A percentile compares a stretch with the other conserved stretches of the same genome.
Evolutionary conservation across 495 filamentous ascomycete genomes (phyloP).

Genomic region (Lasiosphaeria ovina): DNA sequence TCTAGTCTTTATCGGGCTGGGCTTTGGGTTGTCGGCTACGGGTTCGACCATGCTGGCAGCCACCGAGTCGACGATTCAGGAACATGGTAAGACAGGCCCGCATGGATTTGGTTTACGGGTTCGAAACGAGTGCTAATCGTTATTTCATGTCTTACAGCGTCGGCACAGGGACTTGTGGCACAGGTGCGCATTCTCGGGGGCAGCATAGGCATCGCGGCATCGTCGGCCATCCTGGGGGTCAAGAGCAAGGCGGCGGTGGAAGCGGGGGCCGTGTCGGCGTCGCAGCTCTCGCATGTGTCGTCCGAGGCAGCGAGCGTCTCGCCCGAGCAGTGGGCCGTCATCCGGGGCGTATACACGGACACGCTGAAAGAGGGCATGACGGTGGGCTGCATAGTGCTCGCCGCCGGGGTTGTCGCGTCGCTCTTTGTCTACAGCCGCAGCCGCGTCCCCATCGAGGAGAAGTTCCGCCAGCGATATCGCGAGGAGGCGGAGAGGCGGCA

Average conservation of each 20-base stretch:
- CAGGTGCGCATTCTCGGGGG: conserved; percentile 53
- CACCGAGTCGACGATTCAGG: conserved; percentile 32
- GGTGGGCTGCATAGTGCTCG: conserved; percentile 34
- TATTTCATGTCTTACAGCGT: conserved; percentile 26
- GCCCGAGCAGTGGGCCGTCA: conserved; percentile 14
- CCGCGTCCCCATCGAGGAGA: conserved; percentile 24
- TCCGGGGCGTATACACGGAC: conserved; percentile 34
- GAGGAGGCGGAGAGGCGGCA: conserved; percentile 15
- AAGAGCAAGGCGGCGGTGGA: conserved; percentile 21
- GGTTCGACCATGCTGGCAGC: conserved; percentile 36
- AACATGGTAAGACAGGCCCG: conserved; percentile 34
- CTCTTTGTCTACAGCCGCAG: conserved; percentile 31
- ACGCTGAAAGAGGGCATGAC: conserved; percentile 43
- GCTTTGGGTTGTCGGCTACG: conserved; percentile 43
- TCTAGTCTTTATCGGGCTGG: conserved; percentile 44
- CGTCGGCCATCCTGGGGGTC: conserved; percentile 43
- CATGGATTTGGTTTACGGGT: conserved; percentile 1
- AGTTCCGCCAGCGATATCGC: conserved; percentile 20
- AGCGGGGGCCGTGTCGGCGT: conserved; percentile 15
- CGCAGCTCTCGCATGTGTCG: conserved; percentile 26
- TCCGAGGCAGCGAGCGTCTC: conserved; percentile 6
- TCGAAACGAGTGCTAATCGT: not conserved
- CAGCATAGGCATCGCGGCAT: conserved; percentile 51
- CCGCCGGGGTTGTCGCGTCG: conserved; percentile 28
- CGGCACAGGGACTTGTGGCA: conserved; percentile 51